phyloP scores from a whole-genome alignment of 768 basidiomycete species.

The Floccularia luteovirens region DNA sequence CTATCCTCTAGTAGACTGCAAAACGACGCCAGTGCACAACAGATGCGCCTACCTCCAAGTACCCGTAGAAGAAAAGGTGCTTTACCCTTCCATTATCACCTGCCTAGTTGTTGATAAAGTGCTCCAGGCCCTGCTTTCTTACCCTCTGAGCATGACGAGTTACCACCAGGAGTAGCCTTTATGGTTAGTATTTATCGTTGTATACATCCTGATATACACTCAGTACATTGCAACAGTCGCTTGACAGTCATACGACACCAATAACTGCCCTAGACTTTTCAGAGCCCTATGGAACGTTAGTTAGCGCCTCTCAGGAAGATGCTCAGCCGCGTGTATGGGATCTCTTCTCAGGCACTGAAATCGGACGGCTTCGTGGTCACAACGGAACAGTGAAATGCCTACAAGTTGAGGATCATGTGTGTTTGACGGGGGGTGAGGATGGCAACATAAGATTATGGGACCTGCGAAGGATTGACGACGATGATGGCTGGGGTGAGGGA shows the following conservation, averaged over 20 bases:
- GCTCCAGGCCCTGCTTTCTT: conserved; percentile 82
- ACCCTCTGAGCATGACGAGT: conserved; percentile 94
- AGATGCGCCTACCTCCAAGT: conserved; percentile 43
- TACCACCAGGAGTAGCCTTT: conserved; percentile 92
- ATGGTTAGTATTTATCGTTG: conserved; percentile 52
- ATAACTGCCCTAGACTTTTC: conserved; percentile 91
- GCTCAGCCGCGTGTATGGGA: conserved; percentile 92
- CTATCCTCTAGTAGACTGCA: conserved; percentile 21
- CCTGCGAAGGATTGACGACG: conserved; percentile 73
- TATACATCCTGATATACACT: conserved; percentile 5
- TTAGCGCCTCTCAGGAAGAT: conserved; percentile 83
- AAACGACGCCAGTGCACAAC: conserved; percentile 23
- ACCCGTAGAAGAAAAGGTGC: conserved; percentile 67
- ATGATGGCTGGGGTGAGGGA: conserved; percentile 49
- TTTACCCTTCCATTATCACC: not conserved
- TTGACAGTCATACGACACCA: conserved; percentile 73
- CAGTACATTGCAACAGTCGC: conserved; percentile 42
- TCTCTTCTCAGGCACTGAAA: conserved; percentile 79
- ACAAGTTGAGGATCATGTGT: conserved; percentile 89
- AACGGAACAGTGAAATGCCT: conserved; percentile 76
- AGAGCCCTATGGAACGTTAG: conserved; percentile 92
- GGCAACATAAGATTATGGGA: conserved; percentile 88
- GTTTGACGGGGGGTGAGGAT: conserved; percentile 87
- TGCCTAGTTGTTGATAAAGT: conserved; percentile 1
- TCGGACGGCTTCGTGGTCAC: conserved; percentile 82